Evolutionary conservation across 371 early-diverging fungal genomes (phyloP).

Genomic region (Mortierella polycephala): DNA sequence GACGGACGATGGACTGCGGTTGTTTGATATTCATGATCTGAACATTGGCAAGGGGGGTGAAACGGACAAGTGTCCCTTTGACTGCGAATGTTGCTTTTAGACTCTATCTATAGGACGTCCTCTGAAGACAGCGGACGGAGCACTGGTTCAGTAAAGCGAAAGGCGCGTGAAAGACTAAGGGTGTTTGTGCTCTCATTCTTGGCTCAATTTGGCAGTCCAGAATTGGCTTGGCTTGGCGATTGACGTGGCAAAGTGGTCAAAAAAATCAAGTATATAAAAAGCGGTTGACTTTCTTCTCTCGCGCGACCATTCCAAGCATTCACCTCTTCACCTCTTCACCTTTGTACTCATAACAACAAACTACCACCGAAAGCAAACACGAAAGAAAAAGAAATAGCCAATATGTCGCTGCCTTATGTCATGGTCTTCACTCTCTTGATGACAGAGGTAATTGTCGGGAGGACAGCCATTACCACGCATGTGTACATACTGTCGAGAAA

Average conservation of each 20-base stretch:
- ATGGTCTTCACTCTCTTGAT: constrained; percentile 61
- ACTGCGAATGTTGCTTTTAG: constrained; percentile 49
- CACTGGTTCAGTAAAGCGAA: no score
- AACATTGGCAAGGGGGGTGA: constrained; percentile 53
- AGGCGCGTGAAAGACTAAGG: no score
- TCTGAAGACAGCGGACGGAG: no score
- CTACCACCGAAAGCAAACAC: background rate
- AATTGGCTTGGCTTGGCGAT: no score
- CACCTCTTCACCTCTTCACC: background rate
- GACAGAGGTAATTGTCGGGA: constrained; percentile 55
- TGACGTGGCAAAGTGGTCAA: no score
- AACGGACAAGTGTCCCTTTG: constrained; percentile 48
- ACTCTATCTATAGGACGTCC: no score
- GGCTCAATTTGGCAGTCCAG: no score
- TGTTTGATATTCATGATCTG: constrained; percentile 52
- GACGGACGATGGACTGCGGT: constrained; percentile 50
- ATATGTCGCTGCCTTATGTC: constrained; percentile 60
- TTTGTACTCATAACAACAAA: background rate
- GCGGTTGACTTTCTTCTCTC: background rate
- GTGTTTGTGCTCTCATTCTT: no score
- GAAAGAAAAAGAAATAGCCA: background rate
- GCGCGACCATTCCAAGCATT: background rate
- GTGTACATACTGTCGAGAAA: no score
- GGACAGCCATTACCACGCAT: background rate
- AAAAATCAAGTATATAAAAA: no score